Percentiles rank a stretch among this genome's conserved stretches.
phyloP scores from a whole-genome alignment of 257 asterid genomes.

The Apocynum venetum region DNA sequence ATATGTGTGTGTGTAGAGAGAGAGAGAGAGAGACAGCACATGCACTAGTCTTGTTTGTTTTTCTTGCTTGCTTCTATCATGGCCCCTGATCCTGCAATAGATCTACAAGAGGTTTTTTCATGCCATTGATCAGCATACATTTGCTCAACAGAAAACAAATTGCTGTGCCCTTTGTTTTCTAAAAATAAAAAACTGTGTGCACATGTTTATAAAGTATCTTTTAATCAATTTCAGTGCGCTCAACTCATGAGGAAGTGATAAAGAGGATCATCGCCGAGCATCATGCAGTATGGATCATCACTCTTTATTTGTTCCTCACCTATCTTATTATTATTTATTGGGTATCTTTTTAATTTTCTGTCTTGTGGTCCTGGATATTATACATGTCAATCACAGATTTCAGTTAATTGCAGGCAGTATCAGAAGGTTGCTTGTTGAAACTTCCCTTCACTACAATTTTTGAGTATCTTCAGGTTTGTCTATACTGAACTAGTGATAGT shows the following conservation, averaged over 20 bases:
- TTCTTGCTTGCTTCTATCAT: not conserved
- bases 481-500: not conserved
- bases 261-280: slow-evolving; percentile 49
- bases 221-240: slow-evolving; percentile 45
- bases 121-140: not conserved
- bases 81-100: not conserved
- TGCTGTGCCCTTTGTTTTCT: not conserved
- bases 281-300: slow-evolving; percentile 40
- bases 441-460: slow-evolving; percentile 88
- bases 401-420: slow-evolving; percentile 55
- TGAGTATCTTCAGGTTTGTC: slow-evolving; percentile 81
- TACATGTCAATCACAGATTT: not conserved
- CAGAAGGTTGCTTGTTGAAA: slow-evolving; percentile 61
- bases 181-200: not conserved
- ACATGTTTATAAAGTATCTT: not conserved
- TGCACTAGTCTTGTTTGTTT: too few relatives aligned
- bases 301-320: not conserved
- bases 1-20: too few relatives aligned
- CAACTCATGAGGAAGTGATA: slow-evolving; percentile 45
- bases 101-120: not conserved
- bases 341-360: not conserved
- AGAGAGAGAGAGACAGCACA: too few relatives aligned
- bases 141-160: not conserved
- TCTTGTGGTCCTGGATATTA: not conserved
- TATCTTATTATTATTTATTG: slow-evolving; percentile 1